Conservation (phyloP, 495 filamentous ascomycete genomes). For the Tetracladium marchalianum region DNA sequence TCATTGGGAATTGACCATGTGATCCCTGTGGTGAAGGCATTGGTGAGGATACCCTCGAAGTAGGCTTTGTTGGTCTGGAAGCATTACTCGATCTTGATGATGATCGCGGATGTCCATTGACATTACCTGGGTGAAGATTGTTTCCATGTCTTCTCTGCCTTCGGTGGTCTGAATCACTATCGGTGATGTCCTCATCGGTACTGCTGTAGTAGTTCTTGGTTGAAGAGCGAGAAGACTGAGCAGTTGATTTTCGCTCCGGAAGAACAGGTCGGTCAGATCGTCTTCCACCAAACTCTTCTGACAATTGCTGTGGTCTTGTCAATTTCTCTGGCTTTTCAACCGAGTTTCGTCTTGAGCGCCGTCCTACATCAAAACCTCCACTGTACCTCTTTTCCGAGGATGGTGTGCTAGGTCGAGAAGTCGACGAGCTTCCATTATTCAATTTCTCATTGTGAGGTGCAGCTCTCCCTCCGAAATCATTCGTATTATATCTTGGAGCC, state of each 20-base stretch:
- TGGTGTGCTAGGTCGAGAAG: conserved; percentile 14
- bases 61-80: conserved; percentile 6
- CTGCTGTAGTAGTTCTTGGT: conserved; percentile 10
- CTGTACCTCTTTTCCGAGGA: conserved; percentile 9
- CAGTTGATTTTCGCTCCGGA: not conserved
- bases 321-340: conserved; percentile 9
- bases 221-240: conserved; percentile 11
- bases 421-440: conserved; percentile 2
- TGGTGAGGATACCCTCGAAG: conserved; percentile 9
- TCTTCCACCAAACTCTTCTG: conserved; percentile 7
- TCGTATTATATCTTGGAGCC: conserved; percentile 6
- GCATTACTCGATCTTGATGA: conserved; percentile 11
- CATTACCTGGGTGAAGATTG: not conserved
- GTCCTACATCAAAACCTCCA: conserved; percentile 1
- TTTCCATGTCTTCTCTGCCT: conserved; percentile 1
- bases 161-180: conserved; percentile 12
- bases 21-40: conserved; percentile 17
- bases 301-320: conserved; percentile 11
- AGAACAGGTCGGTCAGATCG: conserved; percentile 5
- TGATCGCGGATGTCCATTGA: conserved; percentile 3
- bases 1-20: conserved; percentile 9
- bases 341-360: conserved; percentile 4
- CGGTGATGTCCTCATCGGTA: conserved; percentile 15
- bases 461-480: conserved; percentile 6
- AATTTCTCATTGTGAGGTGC: conserved; percentile 3